Evolutionary conservation across 352 stramenopile genomes (phyloP).

Genomic region (Phytophthora pinifolia): DNA sequence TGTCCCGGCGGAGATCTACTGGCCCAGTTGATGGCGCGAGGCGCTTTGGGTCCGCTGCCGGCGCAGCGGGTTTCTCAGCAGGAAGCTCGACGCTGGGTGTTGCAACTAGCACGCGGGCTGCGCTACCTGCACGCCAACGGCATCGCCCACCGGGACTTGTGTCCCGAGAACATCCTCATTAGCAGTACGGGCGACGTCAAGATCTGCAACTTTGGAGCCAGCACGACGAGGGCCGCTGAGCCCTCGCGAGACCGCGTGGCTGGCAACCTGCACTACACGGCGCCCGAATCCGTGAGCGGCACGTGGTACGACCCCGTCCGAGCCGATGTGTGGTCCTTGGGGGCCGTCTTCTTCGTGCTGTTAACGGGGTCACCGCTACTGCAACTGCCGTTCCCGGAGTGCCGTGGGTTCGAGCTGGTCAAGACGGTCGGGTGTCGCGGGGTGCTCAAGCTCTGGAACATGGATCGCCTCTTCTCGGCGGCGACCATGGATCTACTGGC

Average conservation of each 20-base stretch:
- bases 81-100: conserved; percentile 38
- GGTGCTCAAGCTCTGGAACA: conserved; percentile 49
- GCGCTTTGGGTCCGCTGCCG: conserved; percentile 11
- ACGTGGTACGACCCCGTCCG: conserved; percentile 52
- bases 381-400: conserved; percentile 38
- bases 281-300: conserved; percentile 51
- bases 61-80: conserved; percentile 32
- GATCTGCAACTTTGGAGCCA: conserved; percentile 66
- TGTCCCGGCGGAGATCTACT: conserved; percentile 54
- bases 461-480: conserved; percentile 39
- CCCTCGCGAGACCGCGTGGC: conserved; percentile 40
- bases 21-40: conserved; percentile 30
- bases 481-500: conserved; percentile 44
- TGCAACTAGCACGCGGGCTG: conserved; percentile 46
- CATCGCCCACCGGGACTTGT: conserved; percentile 56
- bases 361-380: conserved; percentile 65
- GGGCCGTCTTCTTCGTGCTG: conserved; percentile 70
- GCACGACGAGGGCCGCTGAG: conserved; percentile 28
- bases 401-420: conserved; percentile 46
- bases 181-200: conserved; percentile 36
- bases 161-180: conserved; percentile 59
- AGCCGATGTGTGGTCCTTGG: conserved; percentile 74
- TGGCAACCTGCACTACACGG: conserved; percentile 61
- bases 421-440: conserved; percentile 42
- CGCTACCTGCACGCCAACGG: conserved; percentile 44